Base-by-base conservation (phyloP, 2,329 filamentous ascomycete species). In the Talaromyces piceae region DNA sequence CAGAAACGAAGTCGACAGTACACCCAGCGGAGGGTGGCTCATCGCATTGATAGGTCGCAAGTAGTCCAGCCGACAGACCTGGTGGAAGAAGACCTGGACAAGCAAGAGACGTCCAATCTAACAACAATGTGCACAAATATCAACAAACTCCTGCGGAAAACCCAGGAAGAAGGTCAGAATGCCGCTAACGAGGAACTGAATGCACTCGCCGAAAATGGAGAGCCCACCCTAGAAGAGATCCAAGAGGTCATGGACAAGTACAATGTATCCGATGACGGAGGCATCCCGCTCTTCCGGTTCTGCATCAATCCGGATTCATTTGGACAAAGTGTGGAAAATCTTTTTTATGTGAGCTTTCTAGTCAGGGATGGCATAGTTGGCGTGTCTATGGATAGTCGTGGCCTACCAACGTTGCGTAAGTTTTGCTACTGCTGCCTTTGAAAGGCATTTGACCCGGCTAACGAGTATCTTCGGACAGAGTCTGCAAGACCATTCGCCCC, bases 271-370 rank as follows among this genome's bases (percentile, higher is more conserved):
- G 75, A 77, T 16, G 82, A 83, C 2, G 84, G 83, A 1, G 87
- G 88, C 13, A 80, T 95, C 3, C 82, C 87, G 46, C 71, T 96
- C 11, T 86, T 96, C 66, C 83, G 86, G 48, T 97, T 96, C 59
- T 88, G 90, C 37, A 80, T 97, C 57, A 95, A 98, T 60, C 93
- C 93, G 0, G 74, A 74, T 33, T 95, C 89, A 0, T 98, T 97
- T 61, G 88, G 88, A 0, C 93, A 98, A 68, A 95, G 90, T 0
- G 84, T 98, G 5, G 93, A 98, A 66, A 98, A 98, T 61, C 76
- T 98, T 61, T 98, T 98, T 68, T 97, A 97, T 66, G 81, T 95
- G 59, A 94, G 88, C 65, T 98, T 98, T 63, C 73, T 98, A 54
- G 89, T 97, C 54, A 83, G 88, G 52, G 93, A 98, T 69, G 90